Evolutionary conservation across 192 early-diverging fungal genomes (phyloP).

Genomic region (Linnemannia exigua): DNA sequence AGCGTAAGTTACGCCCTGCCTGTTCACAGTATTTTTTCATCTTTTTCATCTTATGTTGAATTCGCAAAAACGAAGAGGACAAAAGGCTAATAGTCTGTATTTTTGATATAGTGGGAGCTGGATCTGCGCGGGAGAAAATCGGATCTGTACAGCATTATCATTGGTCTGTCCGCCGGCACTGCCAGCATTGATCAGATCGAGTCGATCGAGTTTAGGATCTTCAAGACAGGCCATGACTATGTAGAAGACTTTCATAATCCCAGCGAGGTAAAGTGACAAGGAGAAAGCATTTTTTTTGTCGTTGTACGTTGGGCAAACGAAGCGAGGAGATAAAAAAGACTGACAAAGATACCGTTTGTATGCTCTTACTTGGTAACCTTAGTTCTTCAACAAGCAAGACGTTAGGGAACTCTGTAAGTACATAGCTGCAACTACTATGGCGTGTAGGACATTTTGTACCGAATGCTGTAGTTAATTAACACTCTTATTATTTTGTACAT

Average conservation of each 20-base stretch:
- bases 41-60: too few relatives aligned
- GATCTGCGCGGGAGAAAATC: constrained; percentile 1
- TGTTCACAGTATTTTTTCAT: too few relatives aligned
- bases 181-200: background rate
- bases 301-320: too few relatives aligned
- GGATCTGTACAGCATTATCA: background rate
- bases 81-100: background rate
- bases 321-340: background rate
- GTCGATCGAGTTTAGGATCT: constrained; percentile 3
- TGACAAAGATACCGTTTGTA: background rate
- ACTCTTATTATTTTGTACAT: background rate
- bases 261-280: background rate
- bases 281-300: background rate
- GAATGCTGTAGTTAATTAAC: background rate
- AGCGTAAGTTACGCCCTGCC: background rate
- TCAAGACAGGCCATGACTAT: background rate
- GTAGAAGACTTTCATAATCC: background rate
- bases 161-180: background rate
- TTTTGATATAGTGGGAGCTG: background rate
- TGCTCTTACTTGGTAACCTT: background rate
- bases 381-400: background rate
- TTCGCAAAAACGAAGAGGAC: too few relatives aligned
- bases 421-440: too few relatives aligned
- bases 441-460: too few relatives aligned
- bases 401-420: background rate